Conservation (phyloP, 768 basidiomycete genomes). For the Solioccasus polychromus region DNA sequence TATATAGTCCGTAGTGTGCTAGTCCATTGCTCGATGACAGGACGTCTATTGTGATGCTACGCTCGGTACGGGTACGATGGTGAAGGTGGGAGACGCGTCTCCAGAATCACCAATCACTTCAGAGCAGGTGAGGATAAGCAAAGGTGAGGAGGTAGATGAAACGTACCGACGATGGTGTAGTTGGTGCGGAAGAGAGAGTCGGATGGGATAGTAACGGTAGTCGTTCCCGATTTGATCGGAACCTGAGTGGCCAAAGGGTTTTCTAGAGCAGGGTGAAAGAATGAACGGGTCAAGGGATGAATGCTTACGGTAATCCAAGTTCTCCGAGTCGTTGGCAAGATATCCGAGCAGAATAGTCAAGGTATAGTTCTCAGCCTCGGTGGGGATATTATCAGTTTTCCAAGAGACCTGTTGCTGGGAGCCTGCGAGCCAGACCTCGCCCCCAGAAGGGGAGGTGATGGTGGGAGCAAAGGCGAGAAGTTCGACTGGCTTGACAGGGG, state of each 20-base stretch:
- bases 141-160: not conserved
- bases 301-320: constrained; percentile 50
- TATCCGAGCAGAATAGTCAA: constrained; percentile 48
- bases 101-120: constrained; percentile 70
- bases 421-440: constrained; percentile 37
- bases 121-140: not conserved
- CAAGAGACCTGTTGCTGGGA: constrained; percentile 42
- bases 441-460: constrained; percentile 38
- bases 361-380: constrained; percentile 30
- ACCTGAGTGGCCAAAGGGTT: constrained; percentile 57
- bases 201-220: constrained; percentile 50
- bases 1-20: not conserved
- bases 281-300: too few species aligned
- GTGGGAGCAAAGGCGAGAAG: constrained; percentile 39
- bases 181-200: constrained; percentile 38
- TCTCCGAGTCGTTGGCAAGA: constrained; percentile 37
- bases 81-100: constrained; percentile 56
- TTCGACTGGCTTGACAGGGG: constrained; percentile 27
- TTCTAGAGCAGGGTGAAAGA: constrained; percentile 35
- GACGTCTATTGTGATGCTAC: not conserved
- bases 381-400: constrained; percentile 38
- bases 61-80: constrained; percentile 37
- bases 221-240: constrained; percentile 47
- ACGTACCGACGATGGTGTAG: constrained; percentile 67
- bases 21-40: not conserved